These are phyloP conservation scores for Cladophialophora psammophila DNA, from an alignment of 2,329 filamentous ascomycete genomes.

Conservation along the genomic window DNA sequence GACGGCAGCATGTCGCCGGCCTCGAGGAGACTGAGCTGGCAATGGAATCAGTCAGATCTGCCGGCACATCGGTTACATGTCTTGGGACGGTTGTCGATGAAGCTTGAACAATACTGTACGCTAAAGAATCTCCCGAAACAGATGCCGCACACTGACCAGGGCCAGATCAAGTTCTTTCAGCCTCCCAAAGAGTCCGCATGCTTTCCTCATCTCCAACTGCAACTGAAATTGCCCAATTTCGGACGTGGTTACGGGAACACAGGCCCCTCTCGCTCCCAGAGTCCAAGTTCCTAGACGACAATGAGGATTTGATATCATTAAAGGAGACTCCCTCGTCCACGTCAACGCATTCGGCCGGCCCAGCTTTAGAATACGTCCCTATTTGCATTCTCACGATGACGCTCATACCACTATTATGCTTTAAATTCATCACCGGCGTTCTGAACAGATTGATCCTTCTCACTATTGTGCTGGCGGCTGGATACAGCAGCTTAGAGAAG, in stretches of 20 bases:
- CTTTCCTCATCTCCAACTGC: slow-evolving; percentile 26
- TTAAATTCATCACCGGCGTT: slow-evolving; percentile 37
- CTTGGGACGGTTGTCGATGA: slow-evolving; percentile 62
- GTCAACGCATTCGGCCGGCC: slow-evolving; percentile 7
- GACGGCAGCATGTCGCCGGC: slow-evolving; percentile 47
- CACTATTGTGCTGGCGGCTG: slow-evolving; percentile 31
- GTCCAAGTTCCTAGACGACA: slow-evolving; percentile 60
- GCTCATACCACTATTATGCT: slow-evolving; percentile 36
- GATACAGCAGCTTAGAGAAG: slow-evolving; percentile 32
- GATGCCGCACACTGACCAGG: slow-evolving; percentile 8
- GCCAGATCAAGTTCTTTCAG: slow-evolving; percentile 43
- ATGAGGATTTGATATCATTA: slow-evolving; percentile 52
- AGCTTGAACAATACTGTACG: slow-evolving; percentile 69
- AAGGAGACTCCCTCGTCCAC: slow-evolving; percentile 4
- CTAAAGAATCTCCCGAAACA: slow-evolving; percentile 14
- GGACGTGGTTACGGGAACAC: slow-evolving; percentile 60
- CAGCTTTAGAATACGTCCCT: slow-evolving; percentile 23
- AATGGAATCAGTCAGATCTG: slow-evolving; percentile 61
- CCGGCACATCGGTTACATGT: slow-evolving; percentile 63
- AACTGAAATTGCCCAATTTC: slow-evolving; percentile 52
- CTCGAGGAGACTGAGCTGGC: slow-evolving; percentile 51
- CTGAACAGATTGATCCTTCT: slow-evolving; percentile 38
- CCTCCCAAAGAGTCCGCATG: slow-evolving; percentile 35
- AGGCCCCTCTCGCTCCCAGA: slow-evolving; percentile 60
- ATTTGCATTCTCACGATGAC: slow-evolving; percentile 33